phyloP scores from a whole-genome alignment of 257 asterid species.

The Perilla frutescens region DNA sequence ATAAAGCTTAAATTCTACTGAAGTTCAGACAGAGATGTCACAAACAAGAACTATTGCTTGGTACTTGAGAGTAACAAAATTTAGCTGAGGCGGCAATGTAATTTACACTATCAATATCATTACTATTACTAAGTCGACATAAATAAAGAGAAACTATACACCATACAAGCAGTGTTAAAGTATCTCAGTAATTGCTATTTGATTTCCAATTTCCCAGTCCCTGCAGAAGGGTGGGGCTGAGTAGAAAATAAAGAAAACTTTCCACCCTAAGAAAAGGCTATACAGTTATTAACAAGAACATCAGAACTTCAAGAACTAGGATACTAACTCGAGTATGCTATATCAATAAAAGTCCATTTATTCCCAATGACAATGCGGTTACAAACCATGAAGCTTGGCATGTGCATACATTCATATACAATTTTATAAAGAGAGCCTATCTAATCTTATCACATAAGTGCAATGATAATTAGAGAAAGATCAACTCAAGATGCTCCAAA shows the following conservation, averaged over 20 bases:
- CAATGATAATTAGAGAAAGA: neutral
- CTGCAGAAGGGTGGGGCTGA: neutral
- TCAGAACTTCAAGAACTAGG: neutral
- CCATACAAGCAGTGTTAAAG: neutral
- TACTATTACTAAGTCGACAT: neutral
- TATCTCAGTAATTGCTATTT: neutral
- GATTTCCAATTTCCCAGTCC: neutral
- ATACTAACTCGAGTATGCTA: neutral
- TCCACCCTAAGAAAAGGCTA: neutral
- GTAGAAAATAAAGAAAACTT: neutral
- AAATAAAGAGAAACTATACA: neutral
- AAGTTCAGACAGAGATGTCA: neutral
- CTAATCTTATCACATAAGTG: slow-evolving; percentile 16
- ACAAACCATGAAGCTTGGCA: slow-evolving; percentile 20
- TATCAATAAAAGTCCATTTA: neutral
- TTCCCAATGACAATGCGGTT: neutral
- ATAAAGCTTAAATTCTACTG: slow-evolving; percentile 3
- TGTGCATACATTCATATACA: neutral
- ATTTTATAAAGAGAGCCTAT: neutral
- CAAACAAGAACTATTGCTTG: neutral
- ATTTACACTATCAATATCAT: neutral
- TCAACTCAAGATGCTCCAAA: slow-evolving; percentile 1
- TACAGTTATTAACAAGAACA: neutral
- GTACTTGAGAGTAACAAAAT: neutral
- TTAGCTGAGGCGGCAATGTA: neutral